Base-by-base conservation (phyloP, 2,329 filamentous ascomycete genomes). In the Penicillium sp. region DNA sequence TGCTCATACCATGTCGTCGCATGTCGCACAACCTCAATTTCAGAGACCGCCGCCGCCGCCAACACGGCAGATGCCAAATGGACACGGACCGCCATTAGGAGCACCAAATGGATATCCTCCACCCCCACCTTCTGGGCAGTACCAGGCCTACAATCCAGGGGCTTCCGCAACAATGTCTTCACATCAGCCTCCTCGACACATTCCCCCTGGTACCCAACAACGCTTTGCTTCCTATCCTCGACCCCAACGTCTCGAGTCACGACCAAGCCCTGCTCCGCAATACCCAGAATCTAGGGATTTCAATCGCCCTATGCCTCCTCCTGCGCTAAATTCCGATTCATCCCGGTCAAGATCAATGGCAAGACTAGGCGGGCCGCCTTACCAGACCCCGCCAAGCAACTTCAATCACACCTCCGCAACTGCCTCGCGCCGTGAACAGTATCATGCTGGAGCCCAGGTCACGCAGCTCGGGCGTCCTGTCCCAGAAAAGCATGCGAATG, bases 271-370 rank as follows among this genome's bases (percentile, higher is more conserved):
- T 51, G 70, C 77, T 75, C 69, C 79, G 73, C 57, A 77, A 73
- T 66, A 88, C 65, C 81, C 85, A 50, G 84, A 83, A 62, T 85
- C 89, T 56, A 82, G 82, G 38, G 75, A 80, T 19, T 80, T 82
- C 28, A 76, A 78, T 67, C 83, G 85, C 58, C 79, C 81, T 55
- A 82, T 82, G 65, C 82, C 83, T 19, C 81, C 86, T 14, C 86
- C 89, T 46, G 90, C 91, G 42, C 75, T 95, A 75, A 94, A 94
- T 70, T 87, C 85, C 35, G 93, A 97, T 73, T 81, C 88, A 6
- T 95, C 91, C 76, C 86, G 94, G 56, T 95, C 94, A n/a, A 91
- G 96, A 67, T 97, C 93, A 33, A 86, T 99, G 69, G 93, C 91
- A 36, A 87, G 86, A 59, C 82, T 84, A 61, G 82, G 88, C 50